Percentiles rank a stretch among this genome's conserved stretches.
phyloP scores from a whole-genome alignment of 2,329 filamentous ascomycete species.

The Claviceps capensis region DNA sequence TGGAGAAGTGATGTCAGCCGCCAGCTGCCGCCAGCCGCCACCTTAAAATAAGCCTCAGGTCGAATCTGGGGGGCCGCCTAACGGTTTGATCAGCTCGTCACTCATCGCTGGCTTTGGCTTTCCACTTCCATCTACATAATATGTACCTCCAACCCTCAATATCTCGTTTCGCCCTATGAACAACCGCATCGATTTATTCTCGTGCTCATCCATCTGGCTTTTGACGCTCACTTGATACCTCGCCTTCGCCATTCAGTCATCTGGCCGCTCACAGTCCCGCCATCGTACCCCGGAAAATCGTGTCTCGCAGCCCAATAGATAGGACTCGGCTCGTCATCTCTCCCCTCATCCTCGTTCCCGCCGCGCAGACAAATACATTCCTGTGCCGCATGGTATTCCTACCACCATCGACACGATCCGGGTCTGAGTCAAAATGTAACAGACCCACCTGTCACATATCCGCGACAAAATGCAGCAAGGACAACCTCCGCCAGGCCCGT shows the following conservation, averaged over 20 bases:
- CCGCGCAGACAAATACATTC: not conserved
- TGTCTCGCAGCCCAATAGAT: not conserved
- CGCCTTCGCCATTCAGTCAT: not conserved
- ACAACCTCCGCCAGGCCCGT: constrained; percentile 7
- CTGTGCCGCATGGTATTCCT: not conserved
- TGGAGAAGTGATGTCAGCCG: too few species aligned
- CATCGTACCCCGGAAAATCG: too few species aligned
- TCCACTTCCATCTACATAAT: not conserved
- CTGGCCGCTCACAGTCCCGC: too few species aligned
- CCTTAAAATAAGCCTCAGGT: too few species aligned
- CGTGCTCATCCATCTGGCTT: not conserved
- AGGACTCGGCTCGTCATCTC: not conserved
- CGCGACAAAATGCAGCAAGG: constrained; percentile 32
- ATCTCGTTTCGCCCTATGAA: not conserved
- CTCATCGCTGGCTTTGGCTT: not conserved
- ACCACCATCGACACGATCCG: not conserved
- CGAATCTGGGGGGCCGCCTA: too few species aligned
- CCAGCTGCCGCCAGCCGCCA: too few species aligned
- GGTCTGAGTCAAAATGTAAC: constrained; percentile 29
- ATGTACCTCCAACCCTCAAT: not conserved
- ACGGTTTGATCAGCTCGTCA: not conserved
- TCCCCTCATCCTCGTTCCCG: not conserved
- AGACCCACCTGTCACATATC: constrained; percentile 13
- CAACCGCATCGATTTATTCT: not conserved
- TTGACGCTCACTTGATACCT: not conserved